Evolutionary conservation across 1,284 basidiomycete genomes (phyloP).

Genomic region (Neolentinus lepideus): DNA sequence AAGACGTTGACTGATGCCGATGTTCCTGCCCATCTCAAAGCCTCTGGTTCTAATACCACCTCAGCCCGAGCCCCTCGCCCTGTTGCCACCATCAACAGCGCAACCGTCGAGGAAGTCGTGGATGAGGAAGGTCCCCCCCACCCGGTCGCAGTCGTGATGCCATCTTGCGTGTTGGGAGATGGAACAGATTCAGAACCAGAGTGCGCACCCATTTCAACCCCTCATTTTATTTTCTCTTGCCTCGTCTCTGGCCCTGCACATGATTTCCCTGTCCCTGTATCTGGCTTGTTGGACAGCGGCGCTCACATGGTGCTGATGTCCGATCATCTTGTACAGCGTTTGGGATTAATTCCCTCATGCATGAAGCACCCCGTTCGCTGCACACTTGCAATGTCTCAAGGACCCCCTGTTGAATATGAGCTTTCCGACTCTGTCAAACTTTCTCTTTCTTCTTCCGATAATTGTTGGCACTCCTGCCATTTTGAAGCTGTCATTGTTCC

Average conservation of each 20-base stretch:
- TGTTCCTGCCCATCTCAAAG: neutral
- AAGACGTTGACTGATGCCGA: neutral
- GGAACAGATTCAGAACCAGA: neutral
- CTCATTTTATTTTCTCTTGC: neutral
- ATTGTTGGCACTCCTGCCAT: constrained; percentile 7
- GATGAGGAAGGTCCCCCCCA: neutral
- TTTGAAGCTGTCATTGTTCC: constrained; percentile 8
- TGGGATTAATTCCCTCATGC: neutral
- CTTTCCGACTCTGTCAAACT: neutral
- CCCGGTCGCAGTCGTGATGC: neutral
- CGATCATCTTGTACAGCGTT: neutral
- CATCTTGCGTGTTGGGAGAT: neutral
- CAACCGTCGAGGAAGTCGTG: neutral
- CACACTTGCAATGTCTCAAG: neutral
- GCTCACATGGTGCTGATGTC: neutral
- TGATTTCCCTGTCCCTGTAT: neutral
- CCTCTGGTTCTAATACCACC: neutral
- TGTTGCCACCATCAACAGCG: neutral
- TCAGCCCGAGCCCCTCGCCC: neutral
- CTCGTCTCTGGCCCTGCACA: neutral
- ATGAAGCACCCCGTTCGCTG: neutral
- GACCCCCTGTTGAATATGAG: neutral
- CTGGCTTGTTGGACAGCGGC: neutral
- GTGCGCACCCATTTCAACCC: neutral
- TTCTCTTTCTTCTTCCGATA: neutral